A percentile compares a stretch with the other conserved stretches of the same genome.
phyloP scores from a whole-genome alignment of 495 filamentous ascomycete genomes.

The Neurospora terricola region DNA sequence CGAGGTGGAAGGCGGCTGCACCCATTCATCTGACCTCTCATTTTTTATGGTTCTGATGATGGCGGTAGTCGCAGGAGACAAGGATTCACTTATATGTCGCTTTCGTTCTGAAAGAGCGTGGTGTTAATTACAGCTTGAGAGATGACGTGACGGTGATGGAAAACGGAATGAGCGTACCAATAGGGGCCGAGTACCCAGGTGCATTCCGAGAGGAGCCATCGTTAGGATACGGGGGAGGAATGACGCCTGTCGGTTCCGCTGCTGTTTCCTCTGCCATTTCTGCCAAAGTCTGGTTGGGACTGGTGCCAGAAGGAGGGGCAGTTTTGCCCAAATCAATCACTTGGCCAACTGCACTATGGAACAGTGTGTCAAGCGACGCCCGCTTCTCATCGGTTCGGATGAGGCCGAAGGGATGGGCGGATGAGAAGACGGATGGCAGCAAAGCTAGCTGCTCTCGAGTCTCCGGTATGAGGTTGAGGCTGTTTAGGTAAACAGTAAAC shows the following conservation, averaged over 20 bases:
- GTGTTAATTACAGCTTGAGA: background rate
- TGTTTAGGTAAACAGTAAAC: slow-evolving; percentile 2
- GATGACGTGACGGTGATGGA: background rate
- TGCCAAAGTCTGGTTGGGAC: background rate
- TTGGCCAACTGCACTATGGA: background rate
- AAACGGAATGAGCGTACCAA: background rate
- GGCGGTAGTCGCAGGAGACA: too few species aligned
- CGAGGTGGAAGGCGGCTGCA: background rate
- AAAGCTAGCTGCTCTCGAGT: background rate
- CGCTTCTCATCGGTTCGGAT: background rate
- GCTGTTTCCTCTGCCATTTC: background rate
- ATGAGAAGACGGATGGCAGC: background rate
- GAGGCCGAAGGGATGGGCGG: background rate
- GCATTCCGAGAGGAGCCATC: background rate
- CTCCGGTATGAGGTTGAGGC: background rate
- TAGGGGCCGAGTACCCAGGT: background rate
- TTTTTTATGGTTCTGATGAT: too few species aligned
- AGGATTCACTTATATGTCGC: background rate
- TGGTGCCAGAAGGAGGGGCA: background rate
- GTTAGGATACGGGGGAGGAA: background rate
- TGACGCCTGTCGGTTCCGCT: background rate
- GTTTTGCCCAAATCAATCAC: background rate
- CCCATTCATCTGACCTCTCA: too few species aligned
- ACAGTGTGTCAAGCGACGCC: background rate
- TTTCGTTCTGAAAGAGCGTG: background rate